Base-by-base conservation (phyloP, 1,284 basidiomycete species). In the Blastosporella zonata region DNA sequence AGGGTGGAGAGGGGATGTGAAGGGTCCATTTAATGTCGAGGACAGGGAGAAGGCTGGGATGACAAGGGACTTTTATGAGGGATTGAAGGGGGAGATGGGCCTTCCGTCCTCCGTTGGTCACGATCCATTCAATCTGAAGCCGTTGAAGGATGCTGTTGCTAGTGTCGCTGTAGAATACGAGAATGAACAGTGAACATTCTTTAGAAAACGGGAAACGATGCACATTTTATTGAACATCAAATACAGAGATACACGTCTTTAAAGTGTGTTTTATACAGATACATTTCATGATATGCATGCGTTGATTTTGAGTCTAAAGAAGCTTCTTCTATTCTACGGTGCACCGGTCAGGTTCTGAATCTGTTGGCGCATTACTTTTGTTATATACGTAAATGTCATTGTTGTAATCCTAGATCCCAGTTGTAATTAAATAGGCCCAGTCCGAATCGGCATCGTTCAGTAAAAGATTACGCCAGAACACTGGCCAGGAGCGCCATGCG, bases 1-100 rank as follows among this genome's bases (percentile, higher is more conserved):
- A 42, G 85, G 90, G 29, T 94, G 92, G 77, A 74, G 78, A 27
- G 91, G 91, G 1, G 84, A 84, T 50, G 75, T 93, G 36, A 91
- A 90, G 61, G 90, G 90, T 0, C 91, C 91, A 2, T 94, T 94
- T 67, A 94, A 94, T 66, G 76, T 75, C 0, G 78, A 77, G 18
- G 91, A 89, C 59, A 69, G 91, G 39, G 79, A 83, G 58, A 84
- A 78, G 62, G 91, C 91, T 5, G 87, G 87, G 10, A 67, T 91
- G 71, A 83, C 78, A 3, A 72, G 66, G 39, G 82, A 81, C 22
- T 91, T 85, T 59, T 90, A 90, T 62, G 81, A 85, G 60, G 75
- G 83, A 58, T 67, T 94, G 52, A 75, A 67, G 45, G 90, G 90
- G 1, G 84, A 87, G 59, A 68, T 75, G 67, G 68, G 57, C 12